Evolutionary conservation across 768 basidiomycete species (phyloP), one percentile per base, ranked within the genome.

Genomic region (Butyriboletus loyo): DNA sequence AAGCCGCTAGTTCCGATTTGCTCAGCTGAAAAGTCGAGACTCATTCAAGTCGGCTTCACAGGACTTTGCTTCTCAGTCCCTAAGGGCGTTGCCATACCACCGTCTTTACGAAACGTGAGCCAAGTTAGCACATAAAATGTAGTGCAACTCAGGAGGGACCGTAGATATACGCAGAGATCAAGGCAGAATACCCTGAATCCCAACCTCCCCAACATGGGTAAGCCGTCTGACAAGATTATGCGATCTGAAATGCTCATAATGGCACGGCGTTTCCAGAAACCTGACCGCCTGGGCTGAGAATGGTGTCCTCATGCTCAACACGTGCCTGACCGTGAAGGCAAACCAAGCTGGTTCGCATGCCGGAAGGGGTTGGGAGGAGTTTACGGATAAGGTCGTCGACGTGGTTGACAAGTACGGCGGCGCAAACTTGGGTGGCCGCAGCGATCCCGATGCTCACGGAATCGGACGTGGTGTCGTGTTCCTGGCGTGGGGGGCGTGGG

Each of bases 51-150:
- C 28, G 42, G 37, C 27, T 40, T 43, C 42, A 37, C 63, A 92
- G 90, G 92, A 53, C 75, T 91, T 47, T 83, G 87, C 72, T 98
- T 98, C 72, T 94, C 92, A 14, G 95, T 98, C n/a, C 86, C 85
- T 11, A 76, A 75, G 32, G 92, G 91, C 13, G 77, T 94, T 24
- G 49, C 73, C 22, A 72, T 85, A 15, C 95, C 94, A 2, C 90
- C 92, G 6, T 95, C 92, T 13, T 73, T 97, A 61, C 78, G 76
- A 61, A 96, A 95, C 72, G 88, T 89, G 62, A 66, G 83, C 59
- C 45, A 28, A 22, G 35, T 54, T 38, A 27, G 39, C 24, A 38
- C 48, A 59, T 50, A 11, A 21, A 50, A 36, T 41, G 21, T 25
- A 21, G 32, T 36, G 44, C 51, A 55, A 50, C 54, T 58, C 55